Base-by-base conservation (phyloP, 2,329 filamentous ascomycete species). In the Microcyclosporella mali region DNA sequence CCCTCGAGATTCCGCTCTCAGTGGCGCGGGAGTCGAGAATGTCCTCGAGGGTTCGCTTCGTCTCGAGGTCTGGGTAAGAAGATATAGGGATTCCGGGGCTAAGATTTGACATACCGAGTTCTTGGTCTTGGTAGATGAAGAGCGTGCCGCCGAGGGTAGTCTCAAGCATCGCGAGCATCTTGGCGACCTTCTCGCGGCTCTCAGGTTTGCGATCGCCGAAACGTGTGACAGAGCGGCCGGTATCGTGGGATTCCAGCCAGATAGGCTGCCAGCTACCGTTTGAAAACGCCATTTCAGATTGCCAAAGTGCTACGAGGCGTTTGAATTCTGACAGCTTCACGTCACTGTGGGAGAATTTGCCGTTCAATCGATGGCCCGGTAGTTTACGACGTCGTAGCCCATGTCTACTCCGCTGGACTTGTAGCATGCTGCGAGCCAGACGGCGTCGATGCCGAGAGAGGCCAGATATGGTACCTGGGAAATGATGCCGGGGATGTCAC, bases 81-180 rank as follows among this genome's bases (percentile, higher is more conserved):
- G 74, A 66, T 35, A 83, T 75, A 0, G 66, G 64, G 74, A 81
- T 82, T 3, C 9, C 21, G 8, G 64, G 62, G 2, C 78, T 78
- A 3, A 81, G 68, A 53, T 82, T 83, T 21, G 70, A 68, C 73
- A 82, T 80, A 11, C 78, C 80, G 19, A 84, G 67, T 62, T 84
- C 81, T 57, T 84, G 78, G 10, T 80, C 81, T 58, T 84, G 79
- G 58, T 82, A 83, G 11, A 83, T 63, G 53, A 81, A 84, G 0
- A 78, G 69, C 0, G 80, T 82, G 8, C 80, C 81, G 2, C 73
- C 68, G 49, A 80, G 74, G 40, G 78, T 66, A 2, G 67, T 69
- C 44, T 78, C 66, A 46, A 79, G 70, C 16, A 74, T 66, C 28
- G 78, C 74, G 11, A 82, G 63, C 65, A 82, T 70, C 63, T 82